phyloP scores from a whole-genome alignment of 2,329 filamentous ascomycete genomes.

The Pestalotiopsis sp. region DNA sequence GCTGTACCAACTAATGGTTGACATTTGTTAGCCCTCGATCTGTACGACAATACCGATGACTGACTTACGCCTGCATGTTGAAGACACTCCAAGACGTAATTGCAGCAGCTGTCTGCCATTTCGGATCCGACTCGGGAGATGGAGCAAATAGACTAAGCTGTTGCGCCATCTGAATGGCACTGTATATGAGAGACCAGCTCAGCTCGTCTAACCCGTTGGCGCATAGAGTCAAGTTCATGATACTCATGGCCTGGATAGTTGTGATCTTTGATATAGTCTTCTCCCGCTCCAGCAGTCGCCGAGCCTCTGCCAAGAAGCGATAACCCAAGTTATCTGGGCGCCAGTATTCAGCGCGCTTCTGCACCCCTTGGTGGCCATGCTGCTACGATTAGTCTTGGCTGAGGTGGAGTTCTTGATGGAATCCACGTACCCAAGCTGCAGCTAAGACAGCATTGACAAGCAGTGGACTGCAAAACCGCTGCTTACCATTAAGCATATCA shows the following conservation, averaged over 20 bases:
- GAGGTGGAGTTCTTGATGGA: background rate
- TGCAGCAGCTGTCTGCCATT: constrained; percentile 20
- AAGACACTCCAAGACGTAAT: constrained; percentile 37
- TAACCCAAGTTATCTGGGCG: constrained; percentile 33
- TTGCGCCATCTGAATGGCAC: constrained; percentile 23
- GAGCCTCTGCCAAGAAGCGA: constrained; percentile 38
- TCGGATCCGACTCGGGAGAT: constrained; percentile 9
- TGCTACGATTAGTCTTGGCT: constrained; percentile 17
- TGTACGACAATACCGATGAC: background rate
- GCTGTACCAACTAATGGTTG: constrained; percentile 15
- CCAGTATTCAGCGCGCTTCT: constrained; percentile 35
- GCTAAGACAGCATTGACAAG: constrained; percentile 23
- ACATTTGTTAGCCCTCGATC: constrained; percentile 10
- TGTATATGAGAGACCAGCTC: constrained; percentile 20
- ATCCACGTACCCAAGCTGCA: constrained; percentile 26
- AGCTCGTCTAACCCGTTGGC: constrained; percentile 25
- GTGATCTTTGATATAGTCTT: constrained; percentile 25
- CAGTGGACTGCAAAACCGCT: constrained; percentile 14
- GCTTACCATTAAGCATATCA: constrained; percentile 12
- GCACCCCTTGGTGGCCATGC: constrained; percentile 28
- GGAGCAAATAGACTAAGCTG: constrained; percentile 23
- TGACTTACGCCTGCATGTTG: constrained; percentile 32
- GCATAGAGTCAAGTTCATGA: constrained; percentile 32
- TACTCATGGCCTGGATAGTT: constrained; percentile 33
- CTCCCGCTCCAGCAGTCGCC: constrained; percentile 38